Evolutionary conservation across 305 asterid genomes (phyloP), one percentile per base, ranked within the genome.

Genomic region (Vinca major): DNA sequence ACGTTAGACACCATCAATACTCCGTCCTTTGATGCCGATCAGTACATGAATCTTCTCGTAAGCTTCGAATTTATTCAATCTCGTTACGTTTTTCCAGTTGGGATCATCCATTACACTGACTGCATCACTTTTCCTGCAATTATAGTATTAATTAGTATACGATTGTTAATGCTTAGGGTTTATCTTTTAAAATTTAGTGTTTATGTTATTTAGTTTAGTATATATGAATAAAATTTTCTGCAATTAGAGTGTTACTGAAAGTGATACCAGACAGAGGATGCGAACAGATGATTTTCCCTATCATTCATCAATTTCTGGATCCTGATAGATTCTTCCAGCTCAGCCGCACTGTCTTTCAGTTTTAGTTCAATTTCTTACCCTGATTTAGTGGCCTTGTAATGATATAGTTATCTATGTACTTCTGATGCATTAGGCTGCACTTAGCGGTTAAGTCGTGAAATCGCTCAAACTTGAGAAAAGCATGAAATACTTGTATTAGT

Each of bases 31-130:
- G 86, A 83, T 71, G 84, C 84, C 66, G 83, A 86, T 78, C 85
- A 74, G 73, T 86, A 86, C 78, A 86, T 86, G 88, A 86, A 86
- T 81, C 83, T 90, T 36, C 97, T 93, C 51, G 98, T 89, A 84
- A 43, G 87, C 61, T 60, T 43, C 37, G 4, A 4, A 37, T n/a
- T 8, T 51, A 36, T 50, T 55, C 40, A 21, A 40, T 37, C 67
- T 53, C 49, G 12, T 40, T 26, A 26, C 33, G 33, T 0, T 26
- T 26, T 26, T 26, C 33, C 33, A 26, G 0, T 26, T 26, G 33
- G 33, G 33, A 26, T 26, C 33, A 26, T 26, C 33, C 33, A 1
- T 26, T 0, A 26, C 33, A 26, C 33, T 26, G 33, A 26, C 33
- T 26, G 33, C 33, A 26, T 26, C 33, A 26, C 0, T 26, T 26